Evolutionary conservation across 148 eudicot genomes (phyloP), one percentile per base, ranked within the genome.

Genomic region (Limonium bicolor): DNA sequence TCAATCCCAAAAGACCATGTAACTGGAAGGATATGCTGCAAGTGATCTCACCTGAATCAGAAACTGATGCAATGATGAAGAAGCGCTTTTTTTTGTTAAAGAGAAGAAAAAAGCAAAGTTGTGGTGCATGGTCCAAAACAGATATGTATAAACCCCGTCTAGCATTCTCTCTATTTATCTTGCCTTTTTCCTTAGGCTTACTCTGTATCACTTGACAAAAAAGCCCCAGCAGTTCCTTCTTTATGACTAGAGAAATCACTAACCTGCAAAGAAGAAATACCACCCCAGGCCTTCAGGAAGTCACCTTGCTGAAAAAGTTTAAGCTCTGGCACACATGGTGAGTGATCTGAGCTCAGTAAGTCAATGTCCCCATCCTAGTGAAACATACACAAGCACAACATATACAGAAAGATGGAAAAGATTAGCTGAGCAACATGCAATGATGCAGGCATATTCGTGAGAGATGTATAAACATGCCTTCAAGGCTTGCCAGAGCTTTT

Each of bases 201-300:
- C n/a, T n/a, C n/a, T n/a, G n/a, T n/a, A n/a, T n/a, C n/a, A n/a
- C n/a, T n/a, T n/a, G n/a, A n/a, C n/a, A n/a, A n/a, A n/a, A n/a
- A n/a, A n/a, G n/a, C n/a, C n/a, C n/a, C n/a, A n/a, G n/a, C n/a
- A n/a, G n/a, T n/a, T n/a, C n/a, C n/a, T 32, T n/a, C n/a, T n/a
- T n/a, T n/a, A n/a, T 5, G 36, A 32, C 5, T 32, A 32, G 6
- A 16, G 11, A 44, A 36, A 9, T 16, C 28, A 64, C 75, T 7
- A 17, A 88, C 96, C 86, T 88, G 99, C 72, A 90, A 63, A 60
- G 95, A 80, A 39, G 99, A 85, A 59, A 90, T 67, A 34, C 99
- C 95, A 44, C 99, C 99, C 99, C 99, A 90, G 37, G 99, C 93
- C 61, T 71, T 75, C 58, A 90, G 70, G 64, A 90, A 90, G 54